phyloP scores from a whole-genome alignment of 202 grass and related monocot species.

The Zizania palustris region DNA sequence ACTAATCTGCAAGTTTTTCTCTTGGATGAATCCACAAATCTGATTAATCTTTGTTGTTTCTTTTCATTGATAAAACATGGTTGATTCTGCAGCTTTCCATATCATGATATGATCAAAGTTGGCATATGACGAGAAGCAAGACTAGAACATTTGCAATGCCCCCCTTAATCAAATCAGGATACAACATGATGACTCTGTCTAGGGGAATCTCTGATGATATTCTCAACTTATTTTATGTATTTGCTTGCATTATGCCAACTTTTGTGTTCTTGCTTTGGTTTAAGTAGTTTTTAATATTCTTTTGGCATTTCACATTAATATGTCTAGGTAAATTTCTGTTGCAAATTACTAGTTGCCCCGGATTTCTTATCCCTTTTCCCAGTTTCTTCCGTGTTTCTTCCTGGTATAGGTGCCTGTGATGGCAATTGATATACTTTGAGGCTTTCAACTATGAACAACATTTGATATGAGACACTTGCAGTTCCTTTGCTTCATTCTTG shows the following conservation, averaged over 20 bases:
- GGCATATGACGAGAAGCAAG: background rate
- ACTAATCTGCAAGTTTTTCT: background rate
- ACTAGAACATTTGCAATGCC: slow-evolving; percentile 24
- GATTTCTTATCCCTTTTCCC: background rate
- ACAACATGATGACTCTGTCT: slow-evolving; percentile 29
- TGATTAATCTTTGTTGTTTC: background rate
- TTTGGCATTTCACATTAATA: background rate
- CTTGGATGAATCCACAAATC: background rate
- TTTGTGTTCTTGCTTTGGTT: no score
- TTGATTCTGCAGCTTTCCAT: background rate
- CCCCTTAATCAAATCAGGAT: background rate
- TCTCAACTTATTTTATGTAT: background rate
- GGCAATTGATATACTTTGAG: slow-evolving; percentile 28
- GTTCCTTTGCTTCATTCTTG: background rate
- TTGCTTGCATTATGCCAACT: background rate
- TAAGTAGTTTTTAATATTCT: no score
- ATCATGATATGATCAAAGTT: background rate
- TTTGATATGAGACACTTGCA: background rate
- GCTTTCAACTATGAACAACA: slow-evolving; percentile 4
- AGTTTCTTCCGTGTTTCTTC: background rate
- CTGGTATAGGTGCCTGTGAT: background rate
- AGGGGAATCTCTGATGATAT: slow-evolving; percentile 42
- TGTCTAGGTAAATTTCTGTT: background rate
- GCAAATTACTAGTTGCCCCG: background rate
- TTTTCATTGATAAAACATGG: background rate